Evolutionary conservation across 768 basidiomycete genomes (phyloP), one percentile per base, ranked within the genome.

Genomic region (Chiua virens): DNA sequence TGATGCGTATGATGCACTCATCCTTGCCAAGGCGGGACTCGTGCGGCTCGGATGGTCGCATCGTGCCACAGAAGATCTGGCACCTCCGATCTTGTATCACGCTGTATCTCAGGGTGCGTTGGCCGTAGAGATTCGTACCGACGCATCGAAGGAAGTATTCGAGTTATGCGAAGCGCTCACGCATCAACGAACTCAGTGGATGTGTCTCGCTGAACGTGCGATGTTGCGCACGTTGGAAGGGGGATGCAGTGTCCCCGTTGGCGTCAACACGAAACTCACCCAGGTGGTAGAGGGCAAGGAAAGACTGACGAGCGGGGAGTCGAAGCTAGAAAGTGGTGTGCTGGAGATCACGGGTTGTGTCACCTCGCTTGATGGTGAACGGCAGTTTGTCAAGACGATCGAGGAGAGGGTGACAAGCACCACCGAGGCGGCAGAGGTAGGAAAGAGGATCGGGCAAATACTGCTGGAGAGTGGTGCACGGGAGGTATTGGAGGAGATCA

Each of bases 51-150:
- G 84, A 35, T 79, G 82, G 77, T 79, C 77, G 11, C 71, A 83
- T 64, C 88, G 96, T 45, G 82, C 92, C 56, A 89, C 92, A 4
- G 61, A 81, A 34, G 84, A 92, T 60, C 68, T 98, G 52, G 62
- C 65, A 2, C 82, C 92, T 3, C 94, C 95, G 3, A 77, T 80
- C 14, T 75, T 95, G 17, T 88, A 85, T 66, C 79, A 92, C 57
- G 95, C 97, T 9, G 96, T 98, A 50, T 92, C 93, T 4, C 97
- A 98, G 71, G 97, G 94, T 25, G 94, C 95, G 14, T 75, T 99
- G 32, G 93, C 74, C 0, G 77, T 98, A 28, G 97, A 99, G 70
- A 83, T 95, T 55, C 86, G 87, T 36, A 62, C 78, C 18, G 77
- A 83, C 60, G 89, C 92, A 62, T 63, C 67, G 2, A 76, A 78